Base-by-base conservation (phyloP, 2,329 filamentous ascomycete species). In the Stachybotrys chartarum region DNA sequence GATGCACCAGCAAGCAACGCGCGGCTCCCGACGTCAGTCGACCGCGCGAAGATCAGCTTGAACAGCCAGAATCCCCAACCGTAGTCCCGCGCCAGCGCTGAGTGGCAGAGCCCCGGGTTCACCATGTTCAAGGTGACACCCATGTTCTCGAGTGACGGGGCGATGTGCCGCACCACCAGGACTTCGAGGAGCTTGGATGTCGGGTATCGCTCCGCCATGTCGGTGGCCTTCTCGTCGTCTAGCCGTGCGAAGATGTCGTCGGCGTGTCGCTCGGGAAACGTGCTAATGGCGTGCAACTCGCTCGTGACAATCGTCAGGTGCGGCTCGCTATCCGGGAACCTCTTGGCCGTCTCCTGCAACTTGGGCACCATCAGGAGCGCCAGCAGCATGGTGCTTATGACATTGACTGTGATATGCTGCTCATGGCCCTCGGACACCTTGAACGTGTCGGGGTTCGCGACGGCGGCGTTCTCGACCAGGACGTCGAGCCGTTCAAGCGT, bases 81-180 rank as follows among this genome's bases (percentile, higher is more conserved):
- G 16, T 42, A 30, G 0, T 80, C 72, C 1, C 79, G 69, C 6
- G 59, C 61, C 1, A 84, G 67, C 30, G 74, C 67, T 1, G 76
- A 76, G 46, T 79, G 70, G 62, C 80, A 83, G 32, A 78, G 68
- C 1, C 80, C 80, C 0, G 81, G 81, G 55, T 80, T 80, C 18
- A 80, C 57, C 57, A 71, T 70, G 61, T 81, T 83, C 55, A 84
- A 60, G 1, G 75, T 74, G 45, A 83, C 75, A 17, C 46, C 46
- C 24, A 6, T 5, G 46, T 30, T 5, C 6, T 48, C 6, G n/a
- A 48, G 46, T 4, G 6, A 2, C 11, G 46, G 46, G 3, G 63
- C 64, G 32, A 68, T 52, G 47, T 54, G 56, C 14, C 64, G 62
- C 48, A 68, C 62, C 42, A 52, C 52, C 6, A 68, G 57, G 3